Percentiles rank a stretch among this genome's conserved stretches.
These are phyloP conservation scores for Blastomyces percursus DNA, from an alignment of 2,329 filamentous ascomycete genomes.

Conservation along the genomic window DNA sequence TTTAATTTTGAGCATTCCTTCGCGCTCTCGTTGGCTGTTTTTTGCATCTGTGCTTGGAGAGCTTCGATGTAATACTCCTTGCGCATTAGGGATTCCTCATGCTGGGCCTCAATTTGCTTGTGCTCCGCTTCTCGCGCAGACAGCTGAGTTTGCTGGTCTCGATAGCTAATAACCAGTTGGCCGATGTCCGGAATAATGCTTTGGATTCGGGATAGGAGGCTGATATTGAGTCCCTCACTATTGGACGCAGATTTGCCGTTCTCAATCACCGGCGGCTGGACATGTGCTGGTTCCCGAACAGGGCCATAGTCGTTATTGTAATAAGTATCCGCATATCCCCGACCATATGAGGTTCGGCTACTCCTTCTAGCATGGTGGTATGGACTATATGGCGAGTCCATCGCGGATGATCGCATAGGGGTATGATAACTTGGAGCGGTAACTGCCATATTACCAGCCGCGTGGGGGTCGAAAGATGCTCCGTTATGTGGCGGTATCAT, in stretches of 20 bases:
- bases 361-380: slow-evolving; percentile 17
- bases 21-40: slow-evolving; percentile 40
- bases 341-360: slow-evolving; percentile 18
- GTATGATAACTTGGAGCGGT: slow-evolving; percentile 12
- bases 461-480: slow-evolving; percentile 21
- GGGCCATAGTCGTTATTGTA: slow-evolving; percentile 23
- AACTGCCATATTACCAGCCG: slow-evolving; percentile 15
- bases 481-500: slow-evolving; percentile 21
- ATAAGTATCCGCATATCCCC: slow-evolving; percentile 23
- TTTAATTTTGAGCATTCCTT: slow-evolving; percentile 36
- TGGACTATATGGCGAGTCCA: slow-evolving; percentile 27
- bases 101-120: slow-evolving; percentile 39
- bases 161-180: slow-evolving; percentile 37
- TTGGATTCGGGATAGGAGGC: slow-evolving; percentile 36
- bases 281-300: slow-evolving; percentile 21
- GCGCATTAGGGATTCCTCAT: slow-evolving; percentile 41
- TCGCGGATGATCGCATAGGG: slow-evolving; percentile 27
- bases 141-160: slow-evolving; percentile 41
- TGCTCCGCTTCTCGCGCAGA: slow-evolving; percentile 40
- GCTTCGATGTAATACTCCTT: slow-evolving; percentile 45
- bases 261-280: slow-evolving; percentile 15
- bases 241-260: slow-evolving; percentile 26
- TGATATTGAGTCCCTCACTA: slow-evolving; percentile 21
- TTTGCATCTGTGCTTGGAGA: slow-evolving; percentile 41
- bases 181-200: slow-evolving; percentile 39